These are phyloP conservation scores for Cocos nucifera DNA, from an alignment of 176 grass and related monocot species.

Conservation along the genomic window DNA sequence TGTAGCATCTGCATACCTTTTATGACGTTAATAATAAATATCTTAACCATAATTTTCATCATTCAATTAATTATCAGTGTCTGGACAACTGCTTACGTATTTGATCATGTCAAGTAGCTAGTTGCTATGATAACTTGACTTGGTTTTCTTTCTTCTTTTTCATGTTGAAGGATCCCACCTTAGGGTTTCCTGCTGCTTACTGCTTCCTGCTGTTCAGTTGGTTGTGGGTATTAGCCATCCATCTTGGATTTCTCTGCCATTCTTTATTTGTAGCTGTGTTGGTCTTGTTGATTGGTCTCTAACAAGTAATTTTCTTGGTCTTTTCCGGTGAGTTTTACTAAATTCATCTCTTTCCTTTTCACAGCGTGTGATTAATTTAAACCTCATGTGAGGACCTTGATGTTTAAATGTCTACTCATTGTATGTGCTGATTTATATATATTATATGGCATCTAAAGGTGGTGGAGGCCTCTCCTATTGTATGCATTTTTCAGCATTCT, in stretches of 20 bases:
- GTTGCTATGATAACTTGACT: constrained; percentile 15
- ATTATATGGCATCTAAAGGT: constrained; percentile 35
- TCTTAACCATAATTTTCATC: too few relatives aligned
- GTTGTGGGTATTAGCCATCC: constrained; percentile 90
- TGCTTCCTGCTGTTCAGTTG: constrained; percentile 78
- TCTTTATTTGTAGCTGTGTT: constrained; percentile 96
- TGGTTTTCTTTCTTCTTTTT: constrained; percentile 21
- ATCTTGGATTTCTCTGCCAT: constrained; percentile 90
- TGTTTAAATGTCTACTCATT: too few relatives aligned
- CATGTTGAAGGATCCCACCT: constrained; percentile 70
- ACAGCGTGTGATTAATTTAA: constrained; percentile 8
- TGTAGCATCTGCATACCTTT: too few relatives aligned
- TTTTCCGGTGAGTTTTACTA: constrained; percentile 60
- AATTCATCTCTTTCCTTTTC: constrained; percentile 1
- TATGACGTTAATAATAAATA: too few relatives aligned
- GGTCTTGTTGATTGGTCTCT: constrained; percentile 97
- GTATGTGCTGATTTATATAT: not conserved
- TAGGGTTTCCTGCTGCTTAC: constrained; percentile 71
- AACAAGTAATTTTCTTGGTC: constrained; percentile 97
- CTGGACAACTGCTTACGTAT: too few relatives aligned
- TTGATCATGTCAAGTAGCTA: too few relatives aligned
- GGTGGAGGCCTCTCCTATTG: constrained; percentile 81
- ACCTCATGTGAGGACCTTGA: not conserved
- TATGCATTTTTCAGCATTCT: constrained; percentile 88
- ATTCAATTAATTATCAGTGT: too few relatives aligned